Conservation (phyloP, 169 alveolate species). For the Eimeria praecox region DNA sequence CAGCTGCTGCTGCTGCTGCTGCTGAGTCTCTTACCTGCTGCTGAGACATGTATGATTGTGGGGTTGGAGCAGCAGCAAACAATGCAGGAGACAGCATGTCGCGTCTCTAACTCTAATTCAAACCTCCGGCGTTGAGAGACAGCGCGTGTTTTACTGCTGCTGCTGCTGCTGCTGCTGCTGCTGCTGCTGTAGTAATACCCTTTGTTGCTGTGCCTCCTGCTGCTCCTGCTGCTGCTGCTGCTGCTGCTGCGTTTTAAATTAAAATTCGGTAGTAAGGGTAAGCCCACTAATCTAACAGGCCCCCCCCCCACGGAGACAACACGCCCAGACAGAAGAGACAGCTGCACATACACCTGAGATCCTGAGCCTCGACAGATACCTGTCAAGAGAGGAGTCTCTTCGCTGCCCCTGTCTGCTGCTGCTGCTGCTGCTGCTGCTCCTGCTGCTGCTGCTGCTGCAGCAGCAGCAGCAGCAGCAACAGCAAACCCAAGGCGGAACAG, state of each 20-base stretch:
- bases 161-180: slow-evolving; percentile 29
- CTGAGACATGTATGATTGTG: slow-evolving; percentile 30
- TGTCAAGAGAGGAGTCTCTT: neutral
- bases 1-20: neutral
- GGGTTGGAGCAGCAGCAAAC: slow-evolving; percentile 61
- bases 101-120: neutral
- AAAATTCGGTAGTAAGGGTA: neutral
- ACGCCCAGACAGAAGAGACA: slow-evolving; percentile 46
- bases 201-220: too few relatives aligned
- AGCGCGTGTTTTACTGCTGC: neutral
- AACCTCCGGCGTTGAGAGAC: neutral
- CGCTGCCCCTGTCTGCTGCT: slow-evolving; percentile 17
- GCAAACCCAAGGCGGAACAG: slow-evolving; percentile 23
- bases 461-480: neutral
- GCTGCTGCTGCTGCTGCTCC: slow-evolving; percentile 21
- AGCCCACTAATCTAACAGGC: neutral
- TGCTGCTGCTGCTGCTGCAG: slow-evolving; percentile 24
- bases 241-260: neutral
- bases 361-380: neutral
- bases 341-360: neutral
- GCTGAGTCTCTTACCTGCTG: slow-evolving; percentile 20
- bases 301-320: slow-evolving; percentile 49
- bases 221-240: slow-evolving; percentile 31
- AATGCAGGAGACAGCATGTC: slow-evolving; percentile 19
- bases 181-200: too few relatives aligned